phyloP scores from a whole-genome alignment of 305 asterid species.

The Solanum hybrid region DNA sequence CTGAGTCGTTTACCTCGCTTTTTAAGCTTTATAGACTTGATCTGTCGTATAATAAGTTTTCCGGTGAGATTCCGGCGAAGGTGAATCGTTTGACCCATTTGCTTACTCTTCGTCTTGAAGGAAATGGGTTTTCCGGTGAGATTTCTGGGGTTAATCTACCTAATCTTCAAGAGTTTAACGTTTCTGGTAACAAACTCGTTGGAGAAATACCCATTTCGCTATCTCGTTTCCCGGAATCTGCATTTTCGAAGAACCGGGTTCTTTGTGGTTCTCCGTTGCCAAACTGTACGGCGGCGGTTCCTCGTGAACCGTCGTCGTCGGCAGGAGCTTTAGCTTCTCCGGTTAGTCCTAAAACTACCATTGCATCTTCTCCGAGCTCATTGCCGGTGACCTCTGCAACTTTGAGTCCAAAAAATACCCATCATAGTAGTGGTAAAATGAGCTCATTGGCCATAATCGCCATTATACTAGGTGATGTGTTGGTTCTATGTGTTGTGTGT shows the following conservation, averaged over 20 bases:
- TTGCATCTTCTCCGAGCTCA: slow-evolving; percentile 49
- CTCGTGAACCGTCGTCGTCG: slow-evolving; percentile 27
- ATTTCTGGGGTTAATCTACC: slow-evolving; percentile 35
- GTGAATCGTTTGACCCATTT: slow-evolving; percentile 37
- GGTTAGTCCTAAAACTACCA: slow-evolving; percentile 29
- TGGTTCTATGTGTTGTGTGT: slow-evolving; percentile 46
- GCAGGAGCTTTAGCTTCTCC: slow-evolving; percentile 59
- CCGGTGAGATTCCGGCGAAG: slow-evolving; percentile 40
- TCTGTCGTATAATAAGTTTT: slow-evolving; percentile 54
- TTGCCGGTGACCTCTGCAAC: slow-evolving; percentile 33
- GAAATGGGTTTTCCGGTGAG: slow-evolving; percentile 46
- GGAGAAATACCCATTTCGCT: slow-evolving; percentile 62
- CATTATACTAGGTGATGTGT: slow-evolving; percentile 56
- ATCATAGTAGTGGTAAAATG: slow-evolving; percentile 20
- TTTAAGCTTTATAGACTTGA: slow-evolving; percentile 60
- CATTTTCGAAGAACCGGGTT: slow-evolving; percentile 40
- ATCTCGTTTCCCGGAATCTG: slow-evolving; percentile 42
- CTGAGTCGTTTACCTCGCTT: slow-evolving; percentile 29
- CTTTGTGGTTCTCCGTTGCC: slow-evolving; percentile 66
- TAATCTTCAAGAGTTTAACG: slow-evolving; percentile 62
- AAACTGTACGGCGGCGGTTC: slow-evolving; percentile 32
- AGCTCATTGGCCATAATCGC: slow-evolving; percentile 47
- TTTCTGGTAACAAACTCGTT: slow-evolving; percentile 45
- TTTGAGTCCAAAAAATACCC: slow-evolving; percentile 15
- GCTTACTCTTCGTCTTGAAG: slow-evolving; percentile 60